phyloP scores from a whole-genome alignment of 1,139 yeast genomes.

The Kurtzmaniella natalensis region DNA sequence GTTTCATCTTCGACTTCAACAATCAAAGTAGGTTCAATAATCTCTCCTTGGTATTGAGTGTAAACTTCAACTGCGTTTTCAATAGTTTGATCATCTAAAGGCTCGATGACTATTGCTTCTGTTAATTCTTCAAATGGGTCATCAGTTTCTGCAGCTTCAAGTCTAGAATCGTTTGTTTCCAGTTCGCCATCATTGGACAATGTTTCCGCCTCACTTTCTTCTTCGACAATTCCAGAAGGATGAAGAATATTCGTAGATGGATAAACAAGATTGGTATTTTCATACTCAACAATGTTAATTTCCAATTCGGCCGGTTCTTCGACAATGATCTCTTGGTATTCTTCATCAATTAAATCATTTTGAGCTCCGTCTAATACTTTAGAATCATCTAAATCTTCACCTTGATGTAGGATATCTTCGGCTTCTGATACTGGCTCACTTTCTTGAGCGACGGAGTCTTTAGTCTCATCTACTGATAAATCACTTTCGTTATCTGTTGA shows the following conservation, averaged over 20 bases:
- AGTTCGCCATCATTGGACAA: neutral
- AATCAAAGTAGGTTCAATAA: neutral
- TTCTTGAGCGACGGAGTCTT: too few relatives aligned
- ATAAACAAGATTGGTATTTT: neutral
- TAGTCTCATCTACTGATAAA: too few relatives aligned
- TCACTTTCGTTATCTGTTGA: too few relatives aligned
- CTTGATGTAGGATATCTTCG: too few relatives aligned
- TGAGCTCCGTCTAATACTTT: too few relatives aligned
- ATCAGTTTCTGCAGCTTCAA: neutral
- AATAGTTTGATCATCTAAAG: neutral
- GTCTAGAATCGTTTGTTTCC: neutral
- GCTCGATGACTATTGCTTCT: neutral
- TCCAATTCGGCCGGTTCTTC: slow-evolving; percentile 1
- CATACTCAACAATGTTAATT: neutral
- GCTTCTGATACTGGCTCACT: too few relatives aligned
- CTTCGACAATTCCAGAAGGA: slow-evolving; percentile 1
- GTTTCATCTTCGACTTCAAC: slow-evolving; percentile 1
- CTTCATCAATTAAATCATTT: neutral
- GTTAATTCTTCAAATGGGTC: neutral
- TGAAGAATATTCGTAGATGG: neutral
- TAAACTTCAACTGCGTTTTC: neutral
- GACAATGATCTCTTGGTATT: neutral
- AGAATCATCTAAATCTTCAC: too few relatives aligned
- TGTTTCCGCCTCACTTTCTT: neutral
- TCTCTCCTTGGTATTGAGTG: neutral